Conservation (phyloP, 805 yeast species). For the Wickerhamiella azyma region DNA sequence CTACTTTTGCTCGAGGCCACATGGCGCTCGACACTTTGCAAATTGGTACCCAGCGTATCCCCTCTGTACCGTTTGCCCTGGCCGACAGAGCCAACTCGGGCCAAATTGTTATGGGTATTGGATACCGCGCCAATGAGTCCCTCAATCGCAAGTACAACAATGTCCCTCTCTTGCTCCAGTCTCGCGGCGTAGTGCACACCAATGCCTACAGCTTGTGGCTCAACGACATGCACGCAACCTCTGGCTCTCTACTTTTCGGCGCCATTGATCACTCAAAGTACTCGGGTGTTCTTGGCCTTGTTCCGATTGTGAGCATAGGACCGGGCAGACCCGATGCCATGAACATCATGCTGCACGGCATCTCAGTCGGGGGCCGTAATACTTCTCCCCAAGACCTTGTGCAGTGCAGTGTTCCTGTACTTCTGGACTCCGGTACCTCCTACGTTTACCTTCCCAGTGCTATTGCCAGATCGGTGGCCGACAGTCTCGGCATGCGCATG, state of each 20-base stretch:
- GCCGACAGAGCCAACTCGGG: slow-evolving; percentile 53
- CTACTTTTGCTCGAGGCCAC: slow-evolving; percentile 39
- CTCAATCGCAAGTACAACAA: slow-evolving; percentile 19
- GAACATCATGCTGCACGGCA: slow-evolving; percentile 17
- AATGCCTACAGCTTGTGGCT: slow-evolving; percentile 35
- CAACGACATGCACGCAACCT: slow-evolving; percentile 20
- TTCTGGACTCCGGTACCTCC: slow-evolving; percentile 44
- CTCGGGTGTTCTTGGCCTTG: slow-evolving; percentile 25
- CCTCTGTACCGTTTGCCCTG: slow-evolving; percentile 56
- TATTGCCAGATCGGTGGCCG: slow-evolving; percentile 10
- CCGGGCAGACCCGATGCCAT: slow-evolving; percentile 11
- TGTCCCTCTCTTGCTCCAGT: slow-evolving; percentile 25
- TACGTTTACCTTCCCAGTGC: slow-evolving; percentile 32
- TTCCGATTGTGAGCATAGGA: slow-evolving; percentile 16
- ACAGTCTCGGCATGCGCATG: slow-evolving; percentile 10
- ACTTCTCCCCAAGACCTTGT: slow-evolving; percentile 1
- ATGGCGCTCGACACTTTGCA: slow-evolving; percentile 50
- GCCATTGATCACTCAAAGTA: slow-evolving; percentile 31
- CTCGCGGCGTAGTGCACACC: slow-evolving; percentile 30
- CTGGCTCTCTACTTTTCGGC: slow-evolving; percentile 31
- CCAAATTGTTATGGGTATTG: slow-evolving; percentile 37
- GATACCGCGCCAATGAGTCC: slow-evolving; percentile 25
- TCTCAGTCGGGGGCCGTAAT: slow-evolving; percentile 1
- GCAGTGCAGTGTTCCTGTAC: slow-evolving; percentile 12
- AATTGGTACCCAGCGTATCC: slow-evolving; percentile 37